Conservation (phyloP, 805 yeast genomes). For the Pichia nanzhaoensis region DNA sequence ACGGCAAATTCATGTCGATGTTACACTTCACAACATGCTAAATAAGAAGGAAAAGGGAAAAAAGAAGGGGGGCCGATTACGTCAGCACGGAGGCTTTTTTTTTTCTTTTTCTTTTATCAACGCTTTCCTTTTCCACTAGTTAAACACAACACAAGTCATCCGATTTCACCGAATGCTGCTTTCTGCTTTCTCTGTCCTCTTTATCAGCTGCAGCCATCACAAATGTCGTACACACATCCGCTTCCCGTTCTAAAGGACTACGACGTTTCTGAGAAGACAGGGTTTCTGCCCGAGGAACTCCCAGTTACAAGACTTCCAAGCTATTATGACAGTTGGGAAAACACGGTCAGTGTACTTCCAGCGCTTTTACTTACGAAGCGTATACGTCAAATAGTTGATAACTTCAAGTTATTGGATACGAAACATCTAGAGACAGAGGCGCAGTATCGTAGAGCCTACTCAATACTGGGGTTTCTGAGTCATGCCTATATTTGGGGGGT, state of each 20-base stretch:
- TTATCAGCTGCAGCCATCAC: not conserved
- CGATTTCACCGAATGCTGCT: constrained; percentile 1
- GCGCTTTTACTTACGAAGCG: constrained; percentile 61
- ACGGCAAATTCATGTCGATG: too few species aligned
- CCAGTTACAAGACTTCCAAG: constrained; percentile 60
- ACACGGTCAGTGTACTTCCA: constrained; percentile 57
- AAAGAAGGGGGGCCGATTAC: too few species aligned
- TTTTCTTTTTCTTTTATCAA: not conserved
- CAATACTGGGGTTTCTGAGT: constrained; percentile 67
- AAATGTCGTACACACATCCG: constrained; percentile 26
- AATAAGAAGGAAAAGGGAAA: too few species aligned
- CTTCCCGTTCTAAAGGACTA: constrained; percentile 55
- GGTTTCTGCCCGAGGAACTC: constrained; percentile 66
- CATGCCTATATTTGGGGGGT: constrained; percentile 92
- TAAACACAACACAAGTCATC: not conserved
- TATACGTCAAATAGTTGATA: constrained; percentile 57
- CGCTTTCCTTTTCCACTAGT: too few species aligned
- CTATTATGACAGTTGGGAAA: constrained; percentile 72
- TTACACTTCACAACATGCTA: too few species aligned
- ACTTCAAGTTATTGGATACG: constrained; percentile 50
- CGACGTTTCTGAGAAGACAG: constrained; percentile 63
- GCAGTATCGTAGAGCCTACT: constrained; percentile 74
- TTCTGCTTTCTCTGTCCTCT: not conserved
- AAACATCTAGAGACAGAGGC: constrained; percentile 37
- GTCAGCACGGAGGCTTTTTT: not conserved